Evolutionary conservation across 108 stramenopile species (phyloP).

Genomic region (Cylindrotheca closterium): DNA sequence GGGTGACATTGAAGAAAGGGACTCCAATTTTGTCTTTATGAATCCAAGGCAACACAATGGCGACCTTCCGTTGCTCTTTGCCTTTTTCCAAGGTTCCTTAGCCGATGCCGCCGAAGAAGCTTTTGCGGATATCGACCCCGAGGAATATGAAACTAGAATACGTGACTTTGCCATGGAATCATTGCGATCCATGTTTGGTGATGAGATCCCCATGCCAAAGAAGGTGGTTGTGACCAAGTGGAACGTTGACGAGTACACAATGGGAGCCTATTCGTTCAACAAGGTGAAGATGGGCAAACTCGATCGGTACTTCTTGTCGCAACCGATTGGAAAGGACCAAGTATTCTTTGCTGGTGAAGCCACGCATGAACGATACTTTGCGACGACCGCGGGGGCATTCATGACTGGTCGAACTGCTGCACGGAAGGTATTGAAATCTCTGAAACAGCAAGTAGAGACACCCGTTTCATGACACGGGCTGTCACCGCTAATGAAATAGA

Average conservation of each 20-base stretch:
- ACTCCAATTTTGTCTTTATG: conserved; percentile 11
- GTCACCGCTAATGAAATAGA: too few relatives aligned
- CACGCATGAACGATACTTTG: too few relatives aligned
- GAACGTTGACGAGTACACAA: conserved; percentile 27
- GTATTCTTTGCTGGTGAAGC: too few relatives aligned
- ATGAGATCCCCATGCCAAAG: conserved; percentile 25
- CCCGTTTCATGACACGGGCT: too few relatives aligned
- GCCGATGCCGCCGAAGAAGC: conserved; percentile 16
- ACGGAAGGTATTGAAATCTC: too few relatives aligned
- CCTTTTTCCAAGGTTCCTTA: conserved; percentile 1
- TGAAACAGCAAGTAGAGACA: too few relatives aligned
- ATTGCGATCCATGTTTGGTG: conserved; percentile 27
- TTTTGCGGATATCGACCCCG: conserved; percentile 4
- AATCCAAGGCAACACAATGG: conserved; percentile 20
- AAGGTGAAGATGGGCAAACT: neutral
- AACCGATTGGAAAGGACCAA: too few relatives aligned
- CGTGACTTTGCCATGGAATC: conserved; percentile 26
- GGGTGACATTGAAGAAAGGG: conserved; percentile 21
- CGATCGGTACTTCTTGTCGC: neutral
- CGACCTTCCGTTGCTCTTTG: neutral
- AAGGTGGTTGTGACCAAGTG: conserved; percentile 36
- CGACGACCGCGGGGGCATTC: conserved; percentile 24
- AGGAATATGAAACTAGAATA: conserved; percentile 29
- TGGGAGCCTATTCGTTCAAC: conserved; percentile 34
- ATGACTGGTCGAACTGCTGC: conserved; percentile 14